A percentile compares a stretch with the other conserved stretches of the same genome.
phyloP scores from a whole-genome alignment of 129 eudicot species.

The Escallonia herrerae region DNA sequence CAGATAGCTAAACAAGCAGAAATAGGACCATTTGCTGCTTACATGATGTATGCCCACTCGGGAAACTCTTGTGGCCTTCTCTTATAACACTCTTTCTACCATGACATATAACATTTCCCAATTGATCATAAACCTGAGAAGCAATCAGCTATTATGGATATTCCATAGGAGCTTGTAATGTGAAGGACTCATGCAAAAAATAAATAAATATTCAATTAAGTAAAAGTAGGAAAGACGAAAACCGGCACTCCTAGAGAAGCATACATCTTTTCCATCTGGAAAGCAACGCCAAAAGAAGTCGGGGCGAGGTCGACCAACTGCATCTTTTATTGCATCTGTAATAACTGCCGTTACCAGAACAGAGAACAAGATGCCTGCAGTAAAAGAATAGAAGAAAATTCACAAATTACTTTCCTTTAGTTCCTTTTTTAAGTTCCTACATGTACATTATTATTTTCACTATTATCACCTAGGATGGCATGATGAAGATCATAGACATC shows the following conservation, averaged over 20 bases:
- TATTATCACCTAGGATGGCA: slow-evolving; percentile 60
- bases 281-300: slow-evolving; percentile 98
- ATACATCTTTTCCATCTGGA: slow-evolving; percentile 91
- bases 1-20: background rate
- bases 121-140: slow-evolving; percentile 58
- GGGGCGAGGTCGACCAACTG: slow-evolving; percentile 91
- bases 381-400: background rate
- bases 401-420: background rate
- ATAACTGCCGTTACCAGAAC: slow-evolving; percentile 66
- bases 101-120: slow-evolving; percentile 77
- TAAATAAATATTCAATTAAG: background rate
- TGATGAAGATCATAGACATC: slow-evolving; percentile 97
- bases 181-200: too few species aligned
- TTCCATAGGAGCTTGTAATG: background rate
- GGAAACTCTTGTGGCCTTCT: slow-evolving; percentile 88
- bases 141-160: background rate
- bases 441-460: background rate
- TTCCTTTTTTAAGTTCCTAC: background rate
- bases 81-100: slow-evolving; percentile 48
- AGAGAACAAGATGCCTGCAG: slow-evolving; percentile 63
- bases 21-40: slow-evolving; percentile 12
- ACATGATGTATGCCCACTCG: slow-evolving; percentile 91
- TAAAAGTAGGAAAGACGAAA: background rate
- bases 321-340: slow-evolving; percentile 82
- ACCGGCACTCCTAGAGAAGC: slow-evolving; percentile 7